Base-by-base conservation (phyloP, 768 basidiomycete species). In the Pleurotus citrinopileatus region DNA sequence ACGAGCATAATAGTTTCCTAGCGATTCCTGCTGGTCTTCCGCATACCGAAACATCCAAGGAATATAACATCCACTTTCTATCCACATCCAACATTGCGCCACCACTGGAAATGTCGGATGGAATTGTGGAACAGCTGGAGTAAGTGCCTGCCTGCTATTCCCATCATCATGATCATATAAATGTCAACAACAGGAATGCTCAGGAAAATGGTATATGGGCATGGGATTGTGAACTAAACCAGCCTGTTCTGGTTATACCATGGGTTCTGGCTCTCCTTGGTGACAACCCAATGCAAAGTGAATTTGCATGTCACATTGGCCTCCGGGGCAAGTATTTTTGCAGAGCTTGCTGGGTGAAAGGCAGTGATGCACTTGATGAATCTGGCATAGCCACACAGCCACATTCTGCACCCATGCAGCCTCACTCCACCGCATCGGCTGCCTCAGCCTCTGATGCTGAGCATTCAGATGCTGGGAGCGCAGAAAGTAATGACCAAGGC, bases 261-360 rank as follows among this genome's bases (percentile, higher is more conserved):
- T 47, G 26, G 2, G 57, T 72, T 3, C 59, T 73, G 0, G 70
- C 69, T 0, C 27, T 75, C 8, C 62, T 71, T 0, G 77, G 76
- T 0, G 74, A 80, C 55, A 78, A 80, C 57, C 77, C 74, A 0
- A 77, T 77, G 76, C 72, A 71, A 28, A 70, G 75, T 42, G 72
- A 78, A 58, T 60, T 78, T 55, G 67, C 74, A 0, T 77, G 69
- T 44, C 79, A 80, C 45, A 68, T 76, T 53, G 76, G 74, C 0
- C 53, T 73, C 7, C 52, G 42, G 0, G 74, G 68, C 0, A 73
- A 70, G 25, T 65, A 61, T 23, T 76, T 77, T 57, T 80, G 78
- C 52, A 65, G 71, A 1, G 59, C 56, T 0, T 80, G 78, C 54
- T 57, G 60, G 55, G 75, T 73, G 0, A 59, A 68, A 42, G 68